These are phyloP conservation scores for Hamigera avellanea DNA, from an alignment of 495 filamentous ascomycete genomes.

Conservation along the genomic window DNA sequence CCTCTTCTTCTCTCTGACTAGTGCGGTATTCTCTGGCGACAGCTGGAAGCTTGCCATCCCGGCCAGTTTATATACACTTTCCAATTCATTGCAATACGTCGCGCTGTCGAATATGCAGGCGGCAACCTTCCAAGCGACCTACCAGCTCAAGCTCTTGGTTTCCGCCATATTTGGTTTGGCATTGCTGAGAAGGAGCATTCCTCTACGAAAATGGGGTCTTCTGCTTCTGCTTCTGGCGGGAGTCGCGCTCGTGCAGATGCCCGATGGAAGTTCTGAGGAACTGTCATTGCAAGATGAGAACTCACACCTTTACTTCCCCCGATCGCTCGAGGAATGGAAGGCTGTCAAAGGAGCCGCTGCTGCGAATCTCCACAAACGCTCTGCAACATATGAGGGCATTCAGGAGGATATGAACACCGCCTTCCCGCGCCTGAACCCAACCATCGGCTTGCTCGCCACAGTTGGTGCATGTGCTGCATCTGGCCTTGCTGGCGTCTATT, in stretches of 20 bases:
- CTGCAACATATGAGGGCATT: constrained; percentile 92
- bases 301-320: constrained; percentile 52
- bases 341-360: constrained; percentile 27
- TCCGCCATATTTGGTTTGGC: constrained; percentile 81
- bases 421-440: constrained; percentile 57
- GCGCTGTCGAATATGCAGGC: constrained; percentile 85
- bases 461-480: constrained; percentile 66
- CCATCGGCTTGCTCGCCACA: constrained; percentile 68
- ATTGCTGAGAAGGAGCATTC: constrained; percentile 59
- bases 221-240: constrained; percentile 72
- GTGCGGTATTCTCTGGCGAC: constrained; percentile 77
- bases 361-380: constrained; percentile 49
- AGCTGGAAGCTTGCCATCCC: constrained; percentile 94
- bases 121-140: constrained; percentile 84
- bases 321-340: constrained; percentile 51
- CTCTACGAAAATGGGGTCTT: constrained; percentile 62
- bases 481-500: constrained; percentile 78
- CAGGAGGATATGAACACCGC: constrained; percentile 60
- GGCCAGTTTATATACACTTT: constrained; percentile 75
- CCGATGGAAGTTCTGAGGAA: constrained; percentile 37
- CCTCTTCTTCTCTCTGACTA: constrained; percentile 67
- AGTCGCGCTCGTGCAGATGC: constrained; percentile 79
- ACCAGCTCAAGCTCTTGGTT: constrained; percentile 86
- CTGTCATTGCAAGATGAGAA: constrained; percentile 40
- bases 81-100: constrained; percentile 86